Percentiles rank a stretch among this genome's conserved stretches.
Evolutionary conservation across 306 rosid species (phyloP).

Genomic region (Quercus aquifolioides): DNA sequence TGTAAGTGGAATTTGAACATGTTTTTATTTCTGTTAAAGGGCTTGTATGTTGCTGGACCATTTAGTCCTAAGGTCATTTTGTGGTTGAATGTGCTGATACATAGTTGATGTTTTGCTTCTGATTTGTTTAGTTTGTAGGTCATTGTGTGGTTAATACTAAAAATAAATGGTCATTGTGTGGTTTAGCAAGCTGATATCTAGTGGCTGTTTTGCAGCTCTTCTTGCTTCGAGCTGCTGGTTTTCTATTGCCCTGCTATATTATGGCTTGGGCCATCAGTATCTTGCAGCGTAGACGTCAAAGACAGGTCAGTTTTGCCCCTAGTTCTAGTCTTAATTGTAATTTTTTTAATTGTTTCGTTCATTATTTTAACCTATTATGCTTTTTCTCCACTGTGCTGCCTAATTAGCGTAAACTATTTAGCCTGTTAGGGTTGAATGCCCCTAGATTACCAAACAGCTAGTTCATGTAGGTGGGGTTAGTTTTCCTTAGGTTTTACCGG

Average conservation of each 20-base stretch:
- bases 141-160: background rate
- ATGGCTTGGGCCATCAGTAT: slow-evolving; percentile 99
- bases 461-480: too few relatives aligned
- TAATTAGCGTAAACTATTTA: too few relatives aligned
- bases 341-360: background rate
- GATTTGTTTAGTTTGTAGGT: background rate
- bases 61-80: background rate
- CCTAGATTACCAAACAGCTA: too few relatives aligned
- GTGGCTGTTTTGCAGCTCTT: slow-evolving; percentile 35
- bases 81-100: slow-evolving; percentile 14
- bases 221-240: slow-evolving; percentile 95
- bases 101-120: slow-evolving; percentile 23
- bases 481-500: too few relatives aligned
- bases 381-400: background rate
- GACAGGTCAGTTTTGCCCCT: slow-evolving; percentile 59
- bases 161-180: background rate
- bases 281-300: slow-evolving; percentile 91
- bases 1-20: slow-evolving; percentile 39
- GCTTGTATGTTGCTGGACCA: background rate
- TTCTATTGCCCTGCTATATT: slow-evolving; percentile 94
- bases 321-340: background rate
- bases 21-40: background rate
- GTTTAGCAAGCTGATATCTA: slow-evolving; percentile 18
- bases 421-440: too few relatives aligned
- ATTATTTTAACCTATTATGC: background rate